Evolutionary conservation across 225 moss, liverwort and hornwort genomes (phyloP).

Genomic region (Antitrichia curtipendula): DNA sequence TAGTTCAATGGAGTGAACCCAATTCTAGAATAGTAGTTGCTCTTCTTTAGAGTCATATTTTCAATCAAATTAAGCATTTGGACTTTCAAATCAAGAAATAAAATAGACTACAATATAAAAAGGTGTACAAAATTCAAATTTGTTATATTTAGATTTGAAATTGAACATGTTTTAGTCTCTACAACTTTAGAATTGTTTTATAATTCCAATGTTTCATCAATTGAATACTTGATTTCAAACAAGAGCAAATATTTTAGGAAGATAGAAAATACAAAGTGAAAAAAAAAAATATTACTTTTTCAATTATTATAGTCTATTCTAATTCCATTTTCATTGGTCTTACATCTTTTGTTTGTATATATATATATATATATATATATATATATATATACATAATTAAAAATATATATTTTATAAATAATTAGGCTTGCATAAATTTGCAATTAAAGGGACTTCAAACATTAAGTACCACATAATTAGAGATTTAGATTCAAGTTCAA

Average conservation of each 20-base stretch:
- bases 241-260: not conserved
- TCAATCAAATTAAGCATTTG: not conserved
- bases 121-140: not conserved
- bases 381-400: not conserved
- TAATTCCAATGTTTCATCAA: not conserved
- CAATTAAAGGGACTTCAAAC: not conserved
- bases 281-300: not conserved
- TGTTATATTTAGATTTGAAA: not conserved
- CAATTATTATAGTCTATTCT: accelerated
- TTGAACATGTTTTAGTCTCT: not conserved
- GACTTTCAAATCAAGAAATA: not conserved
- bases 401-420: not conserved
- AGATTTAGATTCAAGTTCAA: not conserved
- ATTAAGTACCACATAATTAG: not conserved
- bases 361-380: not conserved
- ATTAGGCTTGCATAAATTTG: not conserved
- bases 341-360: not conserved
- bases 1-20: not conserved
- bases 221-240: not conserved
- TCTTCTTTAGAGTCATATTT: no score
- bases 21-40: not conserved
- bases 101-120: not conserved
- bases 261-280: not conserved
- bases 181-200: not conserved
- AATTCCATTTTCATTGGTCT: not conserved